A percentile compares a stretch with the other conserved stretches of the same genome.
phyloP scores from a whole-genome alignment of 495 filamentous ascomycete species.

The Patellaria atrata region DNA sequence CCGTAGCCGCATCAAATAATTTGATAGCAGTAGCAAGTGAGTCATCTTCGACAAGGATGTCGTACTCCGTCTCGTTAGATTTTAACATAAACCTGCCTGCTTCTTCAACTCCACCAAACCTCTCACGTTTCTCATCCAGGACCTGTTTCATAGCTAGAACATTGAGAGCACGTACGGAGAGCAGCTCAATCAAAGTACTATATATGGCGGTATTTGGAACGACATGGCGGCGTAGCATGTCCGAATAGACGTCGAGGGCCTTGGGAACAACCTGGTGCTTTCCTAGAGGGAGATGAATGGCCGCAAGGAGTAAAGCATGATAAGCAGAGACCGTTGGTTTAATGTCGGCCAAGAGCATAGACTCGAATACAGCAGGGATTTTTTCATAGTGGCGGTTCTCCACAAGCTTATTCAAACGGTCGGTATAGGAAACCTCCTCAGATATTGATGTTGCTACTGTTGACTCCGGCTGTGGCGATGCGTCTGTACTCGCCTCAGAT shows the following conservation, averaged over 20 bases:
- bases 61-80: slow-evolving; percentile 69
- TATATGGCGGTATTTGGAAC: slow-evolving; percentile 73
- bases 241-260: slow-evolving; percentile 85
- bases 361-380: slow-evolving; percentile 79
- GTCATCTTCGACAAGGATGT: slow-evolving; percentile 71
- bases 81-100: slow-evolving; percentile 78
- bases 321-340: slow-evolving; percentile 72
- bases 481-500: too few species aligned
- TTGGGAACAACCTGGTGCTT: slow-evolving; percentile 72
- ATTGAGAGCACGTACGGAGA: slow-evolving; percentile 65
- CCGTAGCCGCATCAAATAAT: slow-evolving; percentile 61
- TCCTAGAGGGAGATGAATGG: slow-evolving; percentile 55
- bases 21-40: slow-evolving; percentile 69
- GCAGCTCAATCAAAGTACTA: slow-evolving; percentile 64
- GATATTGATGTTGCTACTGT: slow-evolving; percentile 10
- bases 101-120: slow-evolving; percentile 78
- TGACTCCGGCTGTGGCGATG: too few species aligned
- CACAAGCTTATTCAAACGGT: slow-evolving; percentile 58
- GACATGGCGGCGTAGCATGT: slow-evolving; percentile 83
- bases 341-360: slow-evolving; percentile 62
- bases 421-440: slow-evolving; percentile 40
- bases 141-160: slow-evolving; percentile 50
- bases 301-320: slow-evolving; percentile 75
- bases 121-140: slow-evolving; percentile 58
- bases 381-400: slow-evolving; percentile 57